phyloP scores from a whole-genome alignment of 148 eudicot species.

The Silene conica region DNA sequence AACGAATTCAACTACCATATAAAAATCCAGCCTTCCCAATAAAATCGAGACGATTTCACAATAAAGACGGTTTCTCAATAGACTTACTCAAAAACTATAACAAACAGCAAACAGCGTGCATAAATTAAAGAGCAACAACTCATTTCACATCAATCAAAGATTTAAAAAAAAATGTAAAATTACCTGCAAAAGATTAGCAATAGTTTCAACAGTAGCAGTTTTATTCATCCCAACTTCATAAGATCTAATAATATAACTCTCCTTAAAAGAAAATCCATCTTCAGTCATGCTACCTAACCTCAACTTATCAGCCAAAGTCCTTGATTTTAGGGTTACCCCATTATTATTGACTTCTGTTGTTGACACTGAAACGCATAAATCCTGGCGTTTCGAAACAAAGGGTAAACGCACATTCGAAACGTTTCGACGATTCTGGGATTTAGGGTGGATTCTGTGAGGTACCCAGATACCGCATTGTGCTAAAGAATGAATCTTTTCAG shows the following conservation, averaged over 20 bases:
- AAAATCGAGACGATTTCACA: not conserved
- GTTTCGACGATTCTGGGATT: constrained; percentile 20
- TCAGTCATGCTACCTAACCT: constrained; percentile 72
- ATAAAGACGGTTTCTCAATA: constrained; percentile 2
- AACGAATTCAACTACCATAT: not conserved
- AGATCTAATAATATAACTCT: constrained; percentile 72
- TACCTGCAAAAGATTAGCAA: constrained; percentile 93
- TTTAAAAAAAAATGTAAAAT: not conserved
- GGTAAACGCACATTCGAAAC: constrained; percentile 17
- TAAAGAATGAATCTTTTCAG: constrained; percentile 31
- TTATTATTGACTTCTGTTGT: constrained; percentile 4
- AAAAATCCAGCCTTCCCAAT: too few species aligned
- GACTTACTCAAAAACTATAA: not conserved
- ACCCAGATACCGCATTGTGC: constrained; percentile 34
- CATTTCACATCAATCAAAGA: not conserved
- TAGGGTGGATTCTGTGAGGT: constrained; percentile 16
- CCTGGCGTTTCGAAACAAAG: constrained; percentile 13
- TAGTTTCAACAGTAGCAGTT: constrained; percentile 94
- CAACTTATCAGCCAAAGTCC: constrained; percentile 53
- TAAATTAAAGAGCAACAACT: not conserved
- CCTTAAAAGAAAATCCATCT: constrained; percentile 77
- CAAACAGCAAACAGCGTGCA: not conserved
- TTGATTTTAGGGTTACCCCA: constrained; percentile 7
- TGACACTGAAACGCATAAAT: constrained; percentile 28
- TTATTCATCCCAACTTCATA: constrained; percentile 96